Base-by-base conservation (phyloP, 116 monocot species). In the Zostera marina region DNA sequence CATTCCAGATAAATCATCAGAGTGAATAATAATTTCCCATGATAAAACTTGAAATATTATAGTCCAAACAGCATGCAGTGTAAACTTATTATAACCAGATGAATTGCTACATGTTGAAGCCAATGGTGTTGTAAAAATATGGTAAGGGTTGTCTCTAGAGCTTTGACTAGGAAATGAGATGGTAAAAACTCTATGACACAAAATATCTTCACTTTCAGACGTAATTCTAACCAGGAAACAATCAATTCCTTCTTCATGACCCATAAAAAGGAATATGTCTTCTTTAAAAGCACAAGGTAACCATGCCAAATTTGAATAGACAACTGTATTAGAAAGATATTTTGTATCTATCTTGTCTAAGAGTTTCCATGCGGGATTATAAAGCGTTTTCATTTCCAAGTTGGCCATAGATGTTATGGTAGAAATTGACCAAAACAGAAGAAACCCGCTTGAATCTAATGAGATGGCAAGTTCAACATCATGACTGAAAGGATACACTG, bases 341-440 rank as follows among this genome's bases (percentile, higher is more conserved):
- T 66, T 47, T 53, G 63, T 53, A 63, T 41, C 56, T 32, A 83
- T 49, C 72, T 73, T 76, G 15, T 83, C 81, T 41, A 87, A 53
- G 45, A 83, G 75, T 60, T 79, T 76, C 79, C 78, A 83, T 45
- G 54, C 19, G 47, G 83, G 74, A 73, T 67, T 60, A 41, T 24
- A 43, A 15, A 67, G 13, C 21, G 40, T 53, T 55, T 83, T 70
- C 51, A 73, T 57, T 13, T 72, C 69, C 44, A 72, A 62, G 41
- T 70, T 63, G 52, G 41, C 68, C 53, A 47, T 74, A 38, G 70
- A 79, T 2, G 16, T 45, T 23, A 77, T 58, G 21, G 73, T 64
- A 63, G 98, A 64, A 63, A 80, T 58, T 17, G 91, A 98, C 98
- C 91, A 98, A 49, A 98, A 86, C 42, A 78, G 60, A 73, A 98